Base-by-base conservation (phyloP, 2,329 filamentous ascomycete genomes). In the Parascedosporium putredinis region DNA sequence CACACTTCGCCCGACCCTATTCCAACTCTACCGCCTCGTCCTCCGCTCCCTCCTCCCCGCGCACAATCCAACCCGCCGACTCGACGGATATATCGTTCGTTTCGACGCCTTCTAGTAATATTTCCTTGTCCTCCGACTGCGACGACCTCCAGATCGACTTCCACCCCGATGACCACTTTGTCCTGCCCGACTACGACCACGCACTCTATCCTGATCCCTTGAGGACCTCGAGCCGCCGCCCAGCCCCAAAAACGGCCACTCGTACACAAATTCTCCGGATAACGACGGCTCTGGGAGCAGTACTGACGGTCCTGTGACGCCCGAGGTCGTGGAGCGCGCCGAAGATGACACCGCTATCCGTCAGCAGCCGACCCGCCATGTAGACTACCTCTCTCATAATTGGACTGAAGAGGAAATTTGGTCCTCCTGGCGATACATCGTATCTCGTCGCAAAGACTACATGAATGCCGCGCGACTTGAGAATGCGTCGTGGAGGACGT, bases 371-470 rank as follows among this genome's bases (percentile, higher is more conserved):
- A 89, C 89, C 43, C 76, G 88, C 55, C 88, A 95, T 67, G 90
- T 95, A n/a, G 90, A 95, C 67, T 95, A 95, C 62, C 77, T 96
- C 44, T 95, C 90, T 16, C 87, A 97, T 62, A 81, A 91, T 54
- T 95, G 91, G 88, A 81, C 79, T 55, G 89, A 96, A 66, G 90
- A 97, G 65, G 91, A 98, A 66, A 94, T 97, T 23, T 97, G 90
- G 90, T 84, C 87, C 5, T 96, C 91, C 1, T 97, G 93, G 93
- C 83, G 89, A 62, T 93, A 95, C 62, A 88, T 97, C 58, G 82
- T 90, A 14, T 83, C 86, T 24, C 86, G 88, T 59, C 76, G 84
- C 58, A 81, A 81, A 52, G 78, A 87, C 49, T 94, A 94, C 56
- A 82, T 80, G 57, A 91, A 96, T 64, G 79, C 85, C 31, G 83